Percentiles rank a stretch among this genome's conserved stretches.
Evolutionary conservation across 2,329 filamentous ascomycete species (phyloP).

Genomic region (Ascochyta fabae): DNA sequence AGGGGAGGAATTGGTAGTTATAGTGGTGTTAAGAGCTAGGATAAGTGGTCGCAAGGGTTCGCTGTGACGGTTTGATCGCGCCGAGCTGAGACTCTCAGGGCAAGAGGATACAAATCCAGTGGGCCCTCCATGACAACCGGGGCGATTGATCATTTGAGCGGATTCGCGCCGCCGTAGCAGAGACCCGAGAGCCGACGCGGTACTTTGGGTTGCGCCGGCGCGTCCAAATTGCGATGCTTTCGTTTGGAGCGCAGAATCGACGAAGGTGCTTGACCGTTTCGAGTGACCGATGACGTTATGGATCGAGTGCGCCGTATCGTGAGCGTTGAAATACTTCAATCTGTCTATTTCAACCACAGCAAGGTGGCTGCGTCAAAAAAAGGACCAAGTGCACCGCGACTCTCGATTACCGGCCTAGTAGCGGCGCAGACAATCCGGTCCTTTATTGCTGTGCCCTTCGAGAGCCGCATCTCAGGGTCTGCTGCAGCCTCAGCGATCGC

Average conservation of each 20-base stretch:
- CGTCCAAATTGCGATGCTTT: slow-evolving; percentile 33
- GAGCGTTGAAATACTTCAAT: slow-evolving; percentile 3
- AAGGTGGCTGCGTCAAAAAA: not conserved
- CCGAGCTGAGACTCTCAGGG: slow-evolving; percentile 4
- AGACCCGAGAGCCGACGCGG: slow-evolving; percentile 21
- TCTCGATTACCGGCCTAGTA: not conserved
- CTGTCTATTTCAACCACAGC: not conserved
- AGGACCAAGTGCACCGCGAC: not conserved
- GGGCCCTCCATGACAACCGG: slow-evolving; percentile 2
- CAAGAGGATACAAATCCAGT: not conserved
- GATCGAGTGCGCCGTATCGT: slow-evolving; percentile 18
- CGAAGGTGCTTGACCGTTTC: slow-evolving; percentile 44
- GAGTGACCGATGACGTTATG: slow-evolving; percentile 45
- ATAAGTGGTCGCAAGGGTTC: slow-evolving; percentile 2
- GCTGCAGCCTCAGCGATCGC: not conserved
- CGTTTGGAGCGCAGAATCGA: slow-evolving; percentile 41
- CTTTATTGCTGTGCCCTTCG: not conserved
- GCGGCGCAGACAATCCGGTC: too few species aligned
- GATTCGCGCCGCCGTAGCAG: slow-evolving; percentile 7
- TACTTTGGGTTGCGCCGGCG: slow-evolving; percentile 29
- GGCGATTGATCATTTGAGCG: slow-evolving; percentile 5
- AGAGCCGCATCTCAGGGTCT: slow-evolving; percentile 1
- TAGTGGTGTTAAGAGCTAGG: not conserved
- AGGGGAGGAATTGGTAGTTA: not conserved
- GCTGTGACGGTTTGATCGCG: slow-evolving; percentile 13